A percentile compares a stretch with the other conserved stretches of the same genome.
These are phyloP conservation scores for Ogataea paradorogensis DNA, from an alignment of 805 yeast species.

Conservation along the genomic window DNA sequence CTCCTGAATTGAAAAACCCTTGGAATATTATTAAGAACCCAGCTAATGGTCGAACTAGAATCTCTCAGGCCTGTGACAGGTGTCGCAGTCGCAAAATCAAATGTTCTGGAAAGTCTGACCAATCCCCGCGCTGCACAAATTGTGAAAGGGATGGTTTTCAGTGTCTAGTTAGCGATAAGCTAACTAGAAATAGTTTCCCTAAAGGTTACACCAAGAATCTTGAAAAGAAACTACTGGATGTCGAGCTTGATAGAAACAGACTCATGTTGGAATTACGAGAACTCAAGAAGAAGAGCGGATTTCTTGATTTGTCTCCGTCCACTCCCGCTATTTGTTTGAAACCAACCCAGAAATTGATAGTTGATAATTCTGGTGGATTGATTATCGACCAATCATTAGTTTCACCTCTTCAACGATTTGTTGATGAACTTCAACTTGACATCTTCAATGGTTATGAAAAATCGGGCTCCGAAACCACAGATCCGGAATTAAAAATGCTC, in stretches of 20 bases:
- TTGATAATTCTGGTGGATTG: constrained; percentile 22
- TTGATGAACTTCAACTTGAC: constrained; percentile 24
- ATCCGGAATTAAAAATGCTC: constrained; percentile 20
- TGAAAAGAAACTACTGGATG: constrained; percentile 56
- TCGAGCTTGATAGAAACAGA: constrained; percentile 54
- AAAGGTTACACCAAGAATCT: constrained; percentile 77
- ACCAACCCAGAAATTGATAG: constrained; percentile 4
- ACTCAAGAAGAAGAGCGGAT: constrained; percentile 17
- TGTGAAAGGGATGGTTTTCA: constrained; percentile 63
- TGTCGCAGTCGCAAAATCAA: constrained; percentile 74
- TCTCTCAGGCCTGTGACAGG: constrained; percentile 79
- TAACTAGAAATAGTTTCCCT: constrained; percentile 75
- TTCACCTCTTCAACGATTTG: constrained; percentile 24
- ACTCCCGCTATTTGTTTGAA: not conserved
- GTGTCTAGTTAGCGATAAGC: constrained; percentile 69
- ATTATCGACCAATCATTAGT: constrained; percentile 29
- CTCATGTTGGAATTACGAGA: constrained; percentile 36
- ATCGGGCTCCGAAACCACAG: constrained; percentile 9
- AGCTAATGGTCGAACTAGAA: constrained; percentile 42
- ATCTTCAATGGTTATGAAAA: constrained; percentile 32
- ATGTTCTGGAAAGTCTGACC: constrained; percentile 61
- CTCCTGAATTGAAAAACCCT: constrained; percentile 11
- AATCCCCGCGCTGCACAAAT: constrained; percentile 57
- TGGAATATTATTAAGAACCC: constrained; percentile 38
- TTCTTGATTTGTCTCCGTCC: not conserved